phyloP scores from a whole-genome alignment of 257 asterid species.

The Gentiana macrophylla region DNA sequence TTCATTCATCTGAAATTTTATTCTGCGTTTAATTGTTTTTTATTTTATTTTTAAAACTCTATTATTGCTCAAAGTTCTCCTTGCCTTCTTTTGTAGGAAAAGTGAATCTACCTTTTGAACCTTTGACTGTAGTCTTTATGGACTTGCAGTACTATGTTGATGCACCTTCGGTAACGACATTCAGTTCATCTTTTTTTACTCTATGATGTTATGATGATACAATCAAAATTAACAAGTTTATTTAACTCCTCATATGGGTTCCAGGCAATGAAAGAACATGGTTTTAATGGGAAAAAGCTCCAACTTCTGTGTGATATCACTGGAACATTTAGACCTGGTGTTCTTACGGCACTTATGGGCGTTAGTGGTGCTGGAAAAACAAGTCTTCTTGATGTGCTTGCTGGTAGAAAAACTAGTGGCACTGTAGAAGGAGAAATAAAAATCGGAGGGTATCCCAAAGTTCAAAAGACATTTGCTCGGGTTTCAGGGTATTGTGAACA shows the following conservation, averaged over 20 bases:
- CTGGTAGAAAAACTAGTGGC: constrained; percentile 55
- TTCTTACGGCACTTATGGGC: constrained; percentile 58
- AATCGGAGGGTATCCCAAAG: constrained; percentile 50
- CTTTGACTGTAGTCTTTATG: constrained; percentile 35
- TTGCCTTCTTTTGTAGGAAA: constrained; percentile 19
- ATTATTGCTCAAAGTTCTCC: background rate
- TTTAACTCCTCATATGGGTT: constrained; percentile 4
- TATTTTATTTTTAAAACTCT: background rate
- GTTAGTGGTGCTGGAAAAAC: constrained; percentile 64
- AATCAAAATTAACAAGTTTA: background rate
- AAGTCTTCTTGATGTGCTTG: constrained; percentile 54
- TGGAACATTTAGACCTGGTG: constrained; percentile 51
- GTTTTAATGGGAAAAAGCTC: constrained; percentile 29
- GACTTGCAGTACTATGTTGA: constrained; percentile 50
- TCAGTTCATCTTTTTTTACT: background rate
- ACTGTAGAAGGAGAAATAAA: constrained; percentile 36
- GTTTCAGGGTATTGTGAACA: constrained; percentile 56
- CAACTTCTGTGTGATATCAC: constrained; percentile 41
- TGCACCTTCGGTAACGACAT: constrained; percentile 26
- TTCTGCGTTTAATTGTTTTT: background rate
- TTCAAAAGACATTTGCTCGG: constrained; percentile 42
- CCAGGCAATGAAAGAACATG: constrained; percentile 47
- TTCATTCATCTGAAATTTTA: background rate
- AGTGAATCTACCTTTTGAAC: constrained; percentile 37
- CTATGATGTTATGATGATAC: background rate